Percentiles rank a stretch among this genome's conserved stretches.
Evolutionary conservation across 1,284 basidiomycete genomes (phyloP).

Genomic region (Moesziomyces globuligerus): DNA sequence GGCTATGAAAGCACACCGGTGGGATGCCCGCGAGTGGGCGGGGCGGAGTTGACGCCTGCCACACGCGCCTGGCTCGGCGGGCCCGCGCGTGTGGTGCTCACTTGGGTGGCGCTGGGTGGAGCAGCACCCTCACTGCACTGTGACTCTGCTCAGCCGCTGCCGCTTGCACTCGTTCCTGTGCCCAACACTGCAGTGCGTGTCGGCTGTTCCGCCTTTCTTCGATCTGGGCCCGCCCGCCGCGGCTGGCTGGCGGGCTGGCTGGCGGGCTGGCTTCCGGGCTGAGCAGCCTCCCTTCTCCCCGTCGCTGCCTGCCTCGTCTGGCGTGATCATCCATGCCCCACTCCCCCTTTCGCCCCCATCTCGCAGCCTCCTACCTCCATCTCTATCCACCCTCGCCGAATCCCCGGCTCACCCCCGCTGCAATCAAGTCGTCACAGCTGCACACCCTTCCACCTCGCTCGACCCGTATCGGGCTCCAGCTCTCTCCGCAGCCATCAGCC

Average conservation of each 20-base stretch:
- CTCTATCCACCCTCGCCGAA: neutral
- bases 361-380: neutral
- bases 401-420: too few species aligned
- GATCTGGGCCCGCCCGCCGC: neutral
- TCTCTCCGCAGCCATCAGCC: too few species aligned
- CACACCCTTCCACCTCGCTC: neutral
- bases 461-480: neutral
- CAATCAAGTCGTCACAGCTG: neutral
- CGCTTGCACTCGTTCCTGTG: neutral
- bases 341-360: neutral
- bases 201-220: constrained; percentile 1
- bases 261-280: constrained; percentile 1
- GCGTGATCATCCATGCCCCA: neutral
- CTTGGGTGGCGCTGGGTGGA: too few species aligned
- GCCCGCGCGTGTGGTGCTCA: too few species aligned
- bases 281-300: neutral
- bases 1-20: neutral
- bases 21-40: neutral
- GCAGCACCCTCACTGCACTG: too few species aligned
- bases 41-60: too few species aligned
- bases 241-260: neutral
- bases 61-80: too few species aligned
- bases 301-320: neutral
- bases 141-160: neutral
- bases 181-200: neutral